Conservation (phyloP, 371 early-diverging fungal genomes). For the Vairimorpha necatrix region DNA sequence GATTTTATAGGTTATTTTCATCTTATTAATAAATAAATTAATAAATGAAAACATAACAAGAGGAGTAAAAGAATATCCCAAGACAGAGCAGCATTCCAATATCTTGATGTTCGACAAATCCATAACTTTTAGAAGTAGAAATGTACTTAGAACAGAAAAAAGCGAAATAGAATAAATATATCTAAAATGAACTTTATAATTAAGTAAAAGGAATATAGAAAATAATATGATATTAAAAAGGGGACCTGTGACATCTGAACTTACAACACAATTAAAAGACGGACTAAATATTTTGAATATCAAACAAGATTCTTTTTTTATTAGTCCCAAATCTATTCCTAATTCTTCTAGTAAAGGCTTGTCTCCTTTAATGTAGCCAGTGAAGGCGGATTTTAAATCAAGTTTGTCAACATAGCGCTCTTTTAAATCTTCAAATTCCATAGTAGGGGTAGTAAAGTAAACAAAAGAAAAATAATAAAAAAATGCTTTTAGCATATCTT, state of each 20-base stretch:
- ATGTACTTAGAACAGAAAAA: conserved; percentile 50
- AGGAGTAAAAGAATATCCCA: conserved; percentile 65
- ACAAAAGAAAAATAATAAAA: neutral
- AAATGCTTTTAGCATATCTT: neutral
- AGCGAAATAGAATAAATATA: conserved; percentile 62
- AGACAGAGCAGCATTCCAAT: conserved; percentile 41
- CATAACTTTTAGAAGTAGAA: conserved; percentile 52
- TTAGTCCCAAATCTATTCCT: conserved; percentile 60
- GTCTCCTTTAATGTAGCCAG: conserved; percentile 56
- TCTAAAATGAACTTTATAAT: conserved; percentile 63
- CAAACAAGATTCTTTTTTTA: conserved; percentile 49
- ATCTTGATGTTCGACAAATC: conserved; percentile 27
- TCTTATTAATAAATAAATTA: conserved; percentile 33
- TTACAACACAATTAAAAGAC: conserved; percentile 10
- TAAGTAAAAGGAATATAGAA: conserved; percentile 50
- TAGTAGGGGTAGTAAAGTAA: neutral
- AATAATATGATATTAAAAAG: conserved; percentile 55
- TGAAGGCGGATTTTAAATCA: conserved; percentile 55
- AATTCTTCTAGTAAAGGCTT: conserved; percentile 63
- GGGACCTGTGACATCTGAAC: conserved; percentile 61
- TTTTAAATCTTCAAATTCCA: conserved; percentile 27
- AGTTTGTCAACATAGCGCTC: conserved; percentile 19
- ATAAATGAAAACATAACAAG: conserved; percentile 42
- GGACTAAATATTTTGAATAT: conserved; percentile 39
- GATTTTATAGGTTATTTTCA: conserved; percentile 12